These are phyloP conservation scores for Pythium apleroticum DNA, from an alignment of 352 stramenopile species.

Conservation along the genomic window DNA sequence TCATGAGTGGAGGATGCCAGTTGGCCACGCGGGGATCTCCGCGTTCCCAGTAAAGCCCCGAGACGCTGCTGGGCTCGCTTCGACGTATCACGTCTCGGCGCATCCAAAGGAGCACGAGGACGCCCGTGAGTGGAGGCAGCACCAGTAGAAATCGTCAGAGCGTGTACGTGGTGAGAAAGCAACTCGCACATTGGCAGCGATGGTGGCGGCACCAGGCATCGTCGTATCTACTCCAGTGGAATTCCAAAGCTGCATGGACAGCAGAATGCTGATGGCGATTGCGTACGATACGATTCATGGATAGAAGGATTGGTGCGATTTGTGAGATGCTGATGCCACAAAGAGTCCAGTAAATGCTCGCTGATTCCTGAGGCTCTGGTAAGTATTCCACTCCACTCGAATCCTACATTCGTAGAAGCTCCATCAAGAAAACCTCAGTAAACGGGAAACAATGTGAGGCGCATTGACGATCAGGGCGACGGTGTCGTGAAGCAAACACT, in stretches of 20 bases:
- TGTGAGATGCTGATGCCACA: neutral
- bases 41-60: neutral
- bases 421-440: neutral
- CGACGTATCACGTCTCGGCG: too few relatives aligned
- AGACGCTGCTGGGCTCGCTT: too few relatives aligned
- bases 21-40: constrained; percentile 59
- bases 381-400: neutral
- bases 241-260: neutral
- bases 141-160: neutral
- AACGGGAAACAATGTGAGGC: too few relatives aligned
- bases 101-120: neutral
- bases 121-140: neutral
- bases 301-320: too few relatives aligned
- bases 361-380: neutral
- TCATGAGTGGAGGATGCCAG: constrained; percentile 88
- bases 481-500: neutral
- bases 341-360: neutral
- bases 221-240: neutral
- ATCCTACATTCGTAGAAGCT: neutral
- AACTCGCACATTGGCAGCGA: neutral
- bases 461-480: neutral
- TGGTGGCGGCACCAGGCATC: neutral
- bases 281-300: too few relatives aligned
- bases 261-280: too few relatives aligned
- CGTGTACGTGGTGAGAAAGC: too few relatives aligned